Conservation (phyloP, 176 grass and related monocot species). For the Stipa capillata region DNA sequence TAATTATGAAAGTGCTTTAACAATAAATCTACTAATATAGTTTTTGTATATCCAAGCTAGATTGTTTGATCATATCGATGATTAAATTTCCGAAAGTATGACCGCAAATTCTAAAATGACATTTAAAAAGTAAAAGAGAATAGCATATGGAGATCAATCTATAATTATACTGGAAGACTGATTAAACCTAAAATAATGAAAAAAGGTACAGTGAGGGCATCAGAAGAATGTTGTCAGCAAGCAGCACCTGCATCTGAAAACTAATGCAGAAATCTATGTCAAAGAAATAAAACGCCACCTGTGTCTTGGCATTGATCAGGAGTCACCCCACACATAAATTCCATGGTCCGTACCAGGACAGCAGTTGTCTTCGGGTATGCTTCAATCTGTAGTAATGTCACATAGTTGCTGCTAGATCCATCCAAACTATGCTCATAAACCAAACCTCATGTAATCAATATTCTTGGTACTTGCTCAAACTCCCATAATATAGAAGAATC, state of each 20-base stretch:
- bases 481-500: background rate
- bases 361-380: slow-evolving; percentile 94
- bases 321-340: slow-evolving; percentile 96
- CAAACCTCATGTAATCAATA: background rate
- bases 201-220: background rate
- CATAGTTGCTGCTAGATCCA: background rate
- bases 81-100: background rate
- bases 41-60: background rate
- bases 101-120: background rate
- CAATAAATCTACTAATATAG: background rate
- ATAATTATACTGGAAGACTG: background rate
- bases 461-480: background rate
- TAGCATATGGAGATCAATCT: background rate
- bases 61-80: background rate
- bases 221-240: background rate
- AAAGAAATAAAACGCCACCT: slow-evolving; percentile 33
- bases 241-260: background rate
- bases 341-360: slow-evolving; percentile 92
- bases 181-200: background rate
- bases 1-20: background rate
- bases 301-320: slow-evolving; percentile 95
- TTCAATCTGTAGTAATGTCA: slow-evolving; percentile 48
- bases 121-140: background rate
- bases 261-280: background rate
- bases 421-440: background rate